These are phyloP conservation scores for Hamamelis virginiana DNA, from an alignment of 164 flowering plant genomes.

Conservation along the genomic window DNA sequence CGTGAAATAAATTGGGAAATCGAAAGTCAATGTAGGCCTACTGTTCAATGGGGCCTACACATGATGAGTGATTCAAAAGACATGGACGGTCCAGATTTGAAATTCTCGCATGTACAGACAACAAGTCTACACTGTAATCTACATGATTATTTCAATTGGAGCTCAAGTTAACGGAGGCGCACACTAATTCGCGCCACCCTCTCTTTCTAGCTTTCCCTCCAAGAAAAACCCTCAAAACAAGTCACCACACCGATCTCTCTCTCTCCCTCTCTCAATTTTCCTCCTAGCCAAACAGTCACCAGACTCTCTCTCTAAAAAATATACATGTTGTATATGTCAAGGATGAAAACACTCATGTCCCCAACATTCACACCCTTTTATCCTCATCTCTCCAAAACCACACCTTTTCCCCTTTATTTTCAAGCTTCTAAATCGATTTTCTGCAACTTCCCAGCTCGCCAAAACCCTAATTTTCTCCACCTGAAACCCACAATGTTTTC, in stretches of 20 bases:
- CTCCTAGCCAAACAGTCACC: slow-evolving; percentile 1
- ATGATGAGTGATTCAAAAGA: too few species aligned
- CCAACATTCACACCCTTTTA: slow-evolving; percentile 22
- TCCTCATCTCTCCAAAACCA: slow-evolving; percentile 13
- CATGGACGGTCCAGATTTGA: too few species aligned
- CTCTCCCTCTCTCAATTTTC: neutral
- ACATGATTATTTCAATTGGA: too few species aligned
- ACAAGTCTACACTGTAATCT: too few species aligned
- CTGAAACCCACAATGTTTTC: slow-evolving; percentile 7
- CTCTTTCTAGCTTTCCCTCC: too few species aligned
- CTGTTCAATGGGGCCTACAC: too few species aligned
- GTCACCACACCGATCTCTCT: too few species aligned
- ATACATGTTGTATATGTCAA: slow-evolving; percentile 22
- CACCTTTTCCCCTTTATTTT: slow-evolving; percentile 17
- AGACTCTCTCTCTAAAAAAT: neutral
- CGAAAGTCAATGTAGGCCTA: too few species aligned
- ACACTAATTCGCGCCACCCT: neutral
- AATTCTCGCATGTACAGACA: too few species aligned
- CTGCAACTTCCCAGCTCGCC: slow-evolving; percentile 6
- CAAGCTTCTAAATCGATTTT: slow-evolving; percentile 10
- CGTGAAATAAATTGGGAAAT: too few species aligned
- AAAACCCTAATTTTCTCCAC: slow-evolving; percentile 6
- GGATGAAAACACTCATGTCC: slow-evolving; percentile 36
- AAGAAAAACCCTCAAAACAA: too few species aligned
- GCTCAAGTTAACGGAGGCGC: too few species aligned